These are phyloP conservation scores for Zhuliangozyma blackwelliae DNA, from an alignment of 1,139 yeast genomes.

Conservation along the genomic window DNA sequence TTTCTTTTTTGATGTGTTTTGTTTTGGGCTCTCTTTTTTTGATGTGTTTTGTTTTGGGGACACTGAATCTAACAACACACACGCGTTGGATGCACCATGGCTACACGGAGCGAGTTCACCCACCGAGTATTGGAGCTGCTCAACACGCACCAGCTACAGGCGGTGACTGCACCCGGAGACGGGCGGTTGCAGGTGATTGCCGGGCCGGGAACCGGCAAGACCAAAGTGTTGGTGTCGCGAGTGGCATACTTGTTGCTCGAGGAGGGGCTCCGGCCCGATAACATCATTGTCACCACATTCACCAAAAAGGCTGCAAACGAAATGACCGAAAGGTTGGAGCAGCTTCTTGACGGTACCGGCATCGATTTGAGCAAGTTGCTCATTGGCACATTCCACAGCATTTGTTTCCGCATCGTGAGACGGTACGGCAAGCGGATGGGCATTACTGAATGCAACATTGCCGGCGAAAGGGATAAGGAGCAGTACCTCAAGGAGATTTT, in stretches of 20 bases:
- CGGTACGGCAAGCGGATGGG: conserved; percentile 54
- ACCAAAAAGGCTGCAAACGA: conserved; percentile 89
- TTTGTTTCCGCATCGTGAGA: conserved; percentile 60
- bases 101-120: not conserved
- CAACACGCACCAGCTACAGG: conserved; percentile 55
- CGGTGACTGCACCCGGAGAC: conserved; percentile 52
- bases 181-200: conserved; percentile 75
- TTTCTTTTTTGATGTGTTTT: too few relatives aligned
- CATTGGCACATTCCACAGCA: conserved; percentile 85
- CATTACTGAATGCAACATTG: conserved; percentile 48
- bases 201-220: conserved; percentile 90
- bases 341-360: conserved; percentile 32
- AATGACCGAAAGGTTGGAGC: conserved; percentile 57
- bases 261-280: conserved; percentile 50
- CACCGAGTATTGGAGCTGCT: conserved; percentile 19
- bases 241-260: conserved; percentile 64
- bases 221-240: conserved; percentile 73
- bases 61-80: not conserved
- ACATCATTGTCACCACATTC: conserved; percentile 80
- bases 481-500: conserved; percentile 45
- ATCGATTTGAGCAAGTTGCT: conserved; percentile 43
- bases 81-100: too few relatives aligned
- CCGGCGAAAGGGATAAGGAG: conserved; percentile 62
- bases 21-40: too few relatives aligned
- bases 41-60: not conserved